Evolutionary conservation across 75 land plant species (phyloP), one percentile per base, ranked within the genome.

Genomic region (Isoetes taiwanensis): DNA sequence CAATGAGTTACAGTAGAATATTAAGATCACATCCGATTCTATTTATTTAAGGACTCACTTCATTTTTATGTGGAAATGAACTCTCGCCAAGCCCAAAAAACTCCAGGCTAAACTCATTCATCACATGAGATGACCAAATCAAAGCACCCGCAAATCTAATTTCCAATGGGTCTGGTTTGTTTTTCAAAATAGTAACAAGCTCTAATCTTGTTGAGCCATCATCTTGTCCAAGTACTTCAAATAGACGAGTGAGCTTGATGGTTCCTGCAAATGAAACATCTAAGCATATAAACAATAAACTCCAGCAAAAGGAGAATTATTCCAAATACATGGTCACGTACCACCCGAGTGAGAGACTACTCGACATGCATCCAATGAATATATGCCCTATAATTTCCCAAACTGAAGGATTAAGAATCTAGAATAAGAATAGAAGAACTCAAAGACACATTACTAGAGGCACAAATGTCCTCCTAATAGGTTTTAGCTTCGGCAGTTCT

Each of bases 151-250:
- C 30, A 17, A 59, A 14, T 28, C 62, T 11, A 9, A 29, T 5
- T 12, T 46, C 33, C n/a, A 2, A 8, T 4, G 5, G 40, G n/a
- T n/a, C n/a, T n/a, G n/a, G n/a, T n/a, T n/a, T n/a, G 31, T 32
- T 57, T 25, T 25, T 16, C 46, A 17, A 4, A 10, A 6, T 24
- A 54, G 9, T 54, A 14, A 54, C 3, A 8, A 57, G 16, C 37
- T 57, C 59, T 21, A 62, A 34, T 40, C 30, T 48, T 6, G 12
- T 23, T 8, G 64, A 52, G 1, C 64, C 59, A 30, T 62, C 64
- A 11, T 1, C 2, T n/a, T n/a, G 29, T 14, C 59, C 64, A 62
- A 30, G 12, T 12, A 62, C 57, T 32, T 62, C 30, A 43, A 62
- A 62, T n/a, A 50, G 3, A 17, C 3, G 26, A n/a, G 16, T 32